Evolutionary conservation across 2,329 filamentous ascomycete species (phyloP).

Genomic region (Aspergillus novofumigatus): DNA sequence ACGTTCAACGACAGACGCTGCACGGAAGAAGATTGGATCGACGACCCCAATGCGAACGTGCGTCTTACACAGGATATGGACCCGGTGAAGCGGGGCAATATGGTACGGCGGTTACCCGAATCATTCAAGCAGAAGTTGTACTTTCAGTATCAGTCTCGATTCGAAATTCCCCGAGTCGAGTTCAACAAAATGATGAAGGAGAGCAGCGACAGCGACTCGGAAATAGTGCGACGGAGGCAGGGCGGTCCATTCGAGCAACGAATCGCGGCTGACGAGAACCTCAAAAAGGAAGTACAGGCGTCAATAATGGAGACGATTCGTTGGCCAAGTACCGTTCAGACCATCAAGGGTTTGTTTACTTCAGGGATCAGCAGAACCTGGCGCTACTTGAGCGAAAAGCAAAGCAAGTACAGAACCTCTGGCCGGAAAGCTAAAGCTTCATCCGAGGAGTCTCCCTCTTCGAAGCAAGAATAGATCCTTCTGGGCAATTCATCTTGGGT

Average conservation of each 20-base stretch:
- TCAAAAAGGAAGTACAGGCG: constrained; percentile 66
- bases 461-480: constrained; percentile 16
- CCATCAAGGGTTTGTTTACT: constrained; percentile 76
- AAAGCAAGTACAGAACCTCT: constrained; percentile 54
- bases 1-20: constrained; percentile 65
- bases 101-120: constrained; percentile 86
- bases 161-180: constrained; percentile 74
- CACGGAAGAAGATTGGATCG: constrained; percentile 57
- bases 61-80: constrained; percentile 86
- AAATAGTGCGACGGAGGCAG: constrained; percentile 66
- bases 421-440: constrained; percentile 25
- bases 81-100: constrained; percentile 83
- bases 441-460: constrained; percentile 8
- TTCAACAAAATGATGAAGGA: constrained; percentile 81
- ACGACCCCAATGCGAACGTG: constrained; percentile 61
- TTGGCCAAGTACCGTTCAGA: constrained; percentile 89
- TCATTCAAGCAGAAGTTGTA: constrained; percentile 86
- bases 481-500: constrained; percentile 1
- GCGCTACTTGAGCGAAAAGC: constrained; percentile 80
- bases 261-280: constrained; percentile 67
- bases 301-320: constrained; percentile 84
- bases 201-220: constrained; percentile 62
- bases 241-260: constrained; percentile 82
- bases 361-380: constrained; percentile 66
- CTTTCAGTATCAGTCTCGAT: constrained; percentile 91